Percentiles rank a stretch among this genome's conserved stretches.
These are phyloP conservation scores for Beauveria pseudobassiana DNA, from an alignment of 2,329 filamentous ascomycete genomes.

Conservation along the genomic window DNA sequence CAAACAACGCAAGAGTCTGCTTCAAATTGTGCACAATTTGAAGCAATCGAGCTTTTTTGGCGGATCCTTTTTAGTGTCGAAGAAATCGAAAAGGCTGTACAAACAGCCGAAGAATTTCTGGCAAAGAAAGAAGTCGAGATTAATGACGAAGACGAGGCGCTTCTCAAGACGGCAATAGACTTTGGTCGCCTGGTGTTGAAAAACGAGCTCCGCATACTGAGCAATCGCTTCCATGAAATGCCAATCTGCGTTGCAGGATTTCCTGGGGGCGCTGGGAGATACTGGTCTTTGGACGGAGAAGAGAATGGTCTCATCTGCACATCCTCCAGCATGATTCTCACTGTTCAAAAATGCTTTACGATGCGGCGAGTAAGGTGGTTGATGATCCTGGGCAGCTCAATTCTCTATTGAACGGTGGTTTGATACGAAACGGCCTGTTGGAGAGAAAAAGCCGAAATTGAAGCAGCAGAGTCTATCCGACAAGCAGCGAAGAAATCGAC, in stretches of 20 bases:
- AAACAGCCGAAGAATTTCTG: conserved; percentile 62
- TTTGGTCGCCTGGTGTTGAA: conserved; percentile 52
- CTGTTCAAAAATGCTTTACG: conserved; percentile 45
- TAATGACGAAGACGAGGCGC: conserved; percentile 48
- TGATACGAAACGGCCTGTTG: conserved; percentile 31
- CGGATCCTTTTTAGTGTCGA: conserved; percentile 65
- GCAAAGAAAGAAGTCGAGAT: conserved; percentile 52
- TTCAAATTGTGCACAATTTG: conserved; percentile 67
- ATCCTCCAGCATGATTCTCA: conserved; percentile 41
- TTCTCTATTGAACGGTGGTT: conserved; percentile 38
- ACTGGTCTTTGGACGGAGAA: conserved; percentile 60
- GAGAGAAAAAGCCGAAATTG: conserved; percentile 25
- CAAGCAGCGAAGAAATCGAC: conserved; percentile 15
- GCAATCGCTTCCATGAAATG: conserved; percentile 68
- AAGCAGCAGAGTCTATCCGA: conserved; percentile 12
- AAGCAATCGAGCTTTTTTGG: conserved; percentile 79
- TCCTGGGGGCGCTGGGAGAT: conserved; percentile 48
- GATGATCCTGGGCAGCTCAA: conserved; percentile 37
- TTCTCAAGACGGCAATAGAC: conserved; percentile 58
- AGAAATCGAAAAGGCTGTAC: conserved; percentile 57
- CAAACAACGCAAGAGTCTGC: conserved; percentile 58
- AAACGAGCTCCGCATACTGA: conserved; percentile 57
- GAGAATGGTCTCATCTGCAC: conserved; percentile 41
- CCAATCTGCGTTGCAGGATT: conserved; percentile 65
- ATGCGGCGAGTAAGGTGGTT: conserved; percentile 35